Evolutionary conservation across 2,329 filamentous ascomycete genomes (phyloP).

Genomic region (Alternaria consortialis): DNA sequence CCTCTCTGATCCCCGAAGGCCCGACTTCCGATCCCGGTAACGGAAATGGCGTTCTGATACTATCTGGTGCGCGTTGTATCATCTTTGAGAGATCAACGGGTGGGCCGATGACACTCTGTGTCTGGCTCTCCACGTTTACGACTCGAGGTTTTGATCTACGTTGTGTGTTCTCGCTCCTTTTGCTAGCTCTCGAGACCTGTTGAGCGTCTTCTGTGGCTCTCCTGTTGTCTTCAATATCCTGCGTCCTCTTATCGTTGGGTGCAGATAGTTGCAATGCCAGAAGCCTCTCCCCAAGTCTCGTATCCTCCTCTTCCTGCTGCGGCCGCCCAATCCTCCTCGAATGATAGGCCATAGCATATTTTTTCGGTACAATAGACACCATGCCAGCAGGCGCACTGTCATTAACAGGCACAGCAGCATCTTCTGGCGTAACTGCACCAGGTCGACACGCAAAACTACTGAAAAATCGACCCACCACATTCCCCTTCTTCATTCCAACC

Average conservation of each 20-base stretch:
- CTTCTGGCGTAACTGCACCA: background rate
- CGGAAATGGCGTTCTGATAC: background rate
- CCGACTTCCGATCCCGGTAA: background rate
- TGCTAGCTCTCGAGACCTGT: background rate
- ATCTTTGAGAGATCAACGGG: conserved; percentile 5
- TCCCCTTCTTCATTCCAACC: background rate
- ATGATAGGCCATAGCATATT: conserved; percentile 3
- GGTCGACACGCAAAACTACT: conserved; percentile 5
- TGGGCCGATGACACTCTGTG: background rate
- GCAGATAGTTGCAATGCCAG: background rate
- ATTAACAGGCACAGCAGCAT: background rate
- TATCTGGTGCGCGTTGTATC: conserved; percentile 1
- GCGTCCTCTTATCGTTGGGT: background rate
- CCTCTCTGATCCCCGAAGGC: background rate
- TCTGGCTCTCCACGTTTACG: background rate
- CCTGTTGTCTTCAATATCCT: background rate
- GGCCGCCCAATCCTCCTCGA: background rate
- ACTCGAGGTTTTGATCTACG: background rate
- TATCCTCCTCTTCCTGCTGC: background rate
- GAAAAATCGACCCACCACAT: background rate
- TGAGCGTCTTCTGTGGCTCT: background rate
- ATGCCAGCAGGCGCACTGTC: background rate
- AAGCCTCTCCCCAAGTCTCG: background rate
- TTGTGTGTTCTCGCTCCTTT: background rate
- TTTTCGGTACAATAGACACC: background rate